These are phyloP conservation scores for Geotrichum fermentans DNA, from an alignment of 1,139 yeast genomes.

Conservation along the genomic window DNA sequence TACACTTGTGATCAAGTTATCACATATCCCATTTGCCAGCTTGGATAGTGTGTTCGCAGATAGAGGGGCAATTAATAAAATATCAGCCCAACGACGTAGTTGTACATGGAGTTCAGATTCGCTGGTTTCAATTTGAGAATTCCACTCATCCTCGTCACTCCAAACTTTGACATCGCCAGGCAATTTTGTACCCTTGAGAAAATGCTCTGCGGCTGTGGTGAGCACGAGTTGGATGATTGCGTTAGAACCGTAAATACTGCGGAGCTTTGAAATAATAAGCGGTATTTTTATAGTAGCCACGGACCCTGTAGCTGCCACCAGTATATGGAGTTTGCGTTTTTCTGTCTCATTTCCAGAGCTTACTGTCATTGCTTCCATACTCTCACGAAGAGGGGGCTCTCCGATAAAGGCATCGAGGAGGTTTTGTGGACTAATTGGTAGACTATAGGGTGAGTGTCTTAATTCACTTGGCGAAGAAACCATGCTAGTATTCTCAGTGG, in stretches of 20 bases:
- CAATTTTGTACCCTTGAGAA: slow-evolving; percentile 68
- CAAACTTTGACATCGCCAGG: slow-evolving; percentile 82
- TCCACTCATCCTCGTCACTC: slow-evolving; percentile 90
- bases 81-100: slow-evolving; percentile 91
- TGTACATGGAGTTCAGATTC: slow-evolving; percentile 80
- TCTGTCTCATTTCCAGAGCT: neutral
- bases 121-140: slow-evolving; percentile 44
- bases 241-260: slow-evolving; percentile 67
- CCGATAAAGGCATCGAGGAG: neutral
- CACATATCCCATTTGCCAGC: slow-evolving; percentile 84
- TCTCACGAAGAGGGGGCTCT: neutral
- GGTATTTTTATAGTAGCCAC: slow-evolving; percentile 95
- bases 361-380: slow-evolving; percentile 9
- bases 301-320: slow-evolving; percentile 90
- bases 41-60: slow-evolving; percentile 93
- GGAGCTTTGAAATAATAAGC: slow-evolving; percentile 71
- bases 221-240: slow-evolving; percentile 76
- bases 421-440: neutral
- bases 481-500: neutral
- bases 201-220: slow-evolving; percentile 78
- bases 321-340: slow-evolving; percentile 65
- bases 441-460: neutral
- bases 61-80: slow-evolving; percentile 82
- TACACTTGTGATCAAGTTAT: slow-evolving; percentile 74
- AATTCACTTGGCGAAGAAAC: neutral